These are phyloP conservation scores for Wickerhamomyces queroliae DNA, from an alignment of 805 yeast species.

Conservation along the genomic window DNA sequence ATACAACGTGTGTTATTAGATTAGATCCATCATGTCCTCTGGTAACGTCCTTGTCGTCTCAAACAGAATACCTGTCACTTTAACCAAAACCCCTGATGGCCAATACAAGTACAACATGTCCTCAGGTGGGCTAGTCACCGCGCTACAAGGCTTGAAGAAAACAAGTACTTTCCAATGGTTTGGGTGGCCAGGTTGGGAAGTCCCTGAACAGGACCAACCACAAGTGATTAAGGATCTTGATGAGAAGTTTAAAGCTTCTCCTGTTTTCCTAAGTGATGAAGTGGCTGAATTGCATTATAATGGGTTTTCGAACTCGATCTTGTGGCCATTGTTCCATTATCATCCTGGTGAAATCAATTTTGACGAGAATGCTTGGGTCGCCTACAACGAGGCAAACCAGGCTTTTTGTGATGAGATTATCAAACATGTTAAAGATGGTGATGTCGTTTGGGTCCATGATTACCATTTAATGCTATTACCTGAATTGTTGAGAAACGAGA, in stretches of 20 bases:
- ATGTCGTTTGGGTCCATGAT: slow-evolving; percentile 96
- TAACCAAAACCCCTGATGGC: slow-evolving; percentile 56
- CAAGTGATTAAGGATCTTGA: slow-evolving; percentile 64
- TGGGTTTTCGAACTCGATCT: slow-evolving; percentile 88
- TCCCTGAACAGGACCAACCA: slow-evolving; percentile 70
- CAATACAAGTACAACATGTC: slow-evolving; percentile 84
- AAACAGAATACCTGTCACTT: slow-evolving; percentile 92
- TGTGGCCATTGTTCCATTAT: slow-evolving; percentile 98
- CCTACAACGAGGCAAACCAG: slow-evolving; percentile 88
- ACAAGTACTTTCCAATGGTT: slow-evolving; percentile 88
- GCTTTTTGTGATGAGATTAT: slow-evolving; percentile 74
- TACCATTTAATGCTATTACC: slow-evolving; percentile 96
- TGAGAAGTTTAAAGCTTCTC: slow-evolving; percentile 81
- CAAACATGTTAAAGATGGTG: slow-evolving; percentile 67
- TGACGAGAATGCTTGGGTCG: slow-evolving; percentile 97
- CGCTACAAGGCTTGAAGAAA: slow-evolving; percentile 85
- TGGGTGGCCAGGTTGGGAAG: slow-evolving; percentile 96
- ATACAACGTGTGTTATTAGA: no score
- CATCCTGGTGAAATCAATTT: slow-evolving; percentile 99
- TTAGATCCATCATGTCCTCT: not conserved
- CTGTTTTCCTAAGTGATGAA: slow-evolving; percentile 81
- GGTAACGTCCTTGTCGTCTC: slow-evolving; percentile 83
- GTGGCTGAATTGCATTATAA: slow-evolving; percentile 95
- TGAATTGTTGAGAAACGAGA: slow-evolving; percentile 66
- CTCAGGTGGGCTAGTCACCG: slow-evolving; percentile 96